phyloP scores from a whole-genome alignment of 2,329 filamentous ascomycete genomes.

The Aspergillus floridensis region DNA sequence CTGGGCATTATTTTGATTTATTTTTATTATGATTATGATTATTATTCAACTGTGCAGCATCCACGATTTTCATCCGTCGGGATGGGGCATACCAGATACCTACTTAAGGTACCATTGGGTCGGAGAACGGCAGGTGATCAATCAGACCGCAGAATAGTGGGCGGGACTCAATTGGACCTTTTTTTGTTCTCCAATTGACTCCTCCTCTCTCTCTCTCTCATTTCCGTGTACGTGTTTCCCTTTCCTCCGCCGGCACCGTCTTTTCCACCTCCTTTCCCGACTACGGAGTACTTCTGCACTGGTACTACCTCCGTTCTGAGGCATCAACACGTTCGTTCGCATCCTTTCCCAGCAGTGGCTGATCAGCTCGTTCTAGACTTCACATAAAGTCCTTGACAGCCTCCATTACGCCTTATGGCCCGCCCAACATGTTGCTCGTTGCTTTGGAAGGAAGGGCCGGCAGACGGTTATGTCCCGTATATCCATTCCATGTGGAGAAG shows the following conservation, averaged over 20 bases:
- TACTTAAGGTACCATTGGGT: not conserved
- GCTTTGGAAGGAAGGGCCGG: not conserved
- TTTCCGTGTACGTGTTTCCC: not conserved
- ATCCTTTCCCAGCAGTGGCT: not conserved
- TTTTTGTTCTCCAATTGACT: not conserved
- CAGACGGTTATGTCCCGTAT: not conserved
- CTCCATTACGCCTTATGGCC: not conserved
- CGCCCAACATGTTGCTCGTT: not conserved
- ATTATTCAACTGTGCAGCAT: not conserved
- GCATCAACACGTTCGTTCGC: not conserved
- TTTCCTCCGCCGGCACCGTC: not conserved
- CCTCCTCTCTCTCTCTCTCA: not conserved
- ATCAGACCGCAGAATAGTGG: constrained; percentile 2
- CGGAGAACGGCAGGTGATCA: constrained; percentile 10
- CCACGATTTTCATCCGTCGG: constrained; percentile 9
- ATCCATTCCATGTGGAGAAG: not conserved
- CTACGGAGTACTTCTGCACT: not conserved
- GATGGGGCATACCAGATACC: constrained; percentile 1
- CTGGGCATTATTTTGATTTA: not conserved
- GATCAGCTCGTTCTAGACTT: not conserved
- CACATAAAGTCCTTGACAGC: not conserved
- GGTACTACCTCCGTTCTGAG: not conserved
- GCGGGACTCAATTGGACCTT: not conserved
- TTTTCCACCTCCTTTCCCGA: not conserved
- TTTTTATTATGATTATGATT: not conserved